Percentiles rank a stretch among this genome's conserved stretches.
phyloP scores from a whole-genome alignment of 2,329 filamentous ascomycete genomes.

The Aspergillus flavus region DNA sequence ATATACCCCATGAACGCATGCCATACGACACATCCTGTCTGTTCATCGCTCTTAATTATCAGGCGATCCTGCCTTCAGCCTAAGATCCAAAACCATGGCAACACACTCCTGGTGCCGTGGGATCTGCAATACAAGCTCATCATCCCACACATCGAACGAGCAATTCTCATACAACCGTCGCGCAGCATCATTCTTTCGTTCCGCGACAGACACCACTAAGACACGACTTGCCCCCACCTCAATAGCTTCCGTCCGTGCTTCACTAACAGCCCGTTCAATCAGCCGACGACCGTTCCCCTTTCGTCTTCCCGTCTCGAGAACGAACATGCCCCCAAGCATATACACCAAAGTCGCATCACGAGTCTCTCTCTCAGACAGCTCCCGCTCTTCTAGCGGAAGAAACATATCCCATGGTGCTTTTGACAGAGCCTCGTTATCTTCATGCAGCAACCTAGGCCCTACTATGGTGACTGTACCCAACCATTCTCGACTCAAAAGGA shows the following conservation, averaged over 20 bases:
- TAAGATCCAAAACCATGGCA: not conserved
- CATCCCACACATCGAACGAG: constrained; percentile 6
- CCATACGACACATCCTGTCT: not conserved
- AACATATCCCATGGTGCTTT: constrained; percentile 6
- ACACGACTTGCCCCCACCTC: not conserved
- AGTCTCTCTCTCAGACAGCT: too few relatives aligned
- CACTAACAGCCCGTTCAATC: not conserved
- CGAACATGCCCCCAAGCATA: constrained; percentile 9
- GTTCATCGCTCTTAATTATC: not conserved
- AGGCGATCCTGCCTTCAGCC: not conserved
- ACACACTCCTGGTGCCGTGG: not conserved
- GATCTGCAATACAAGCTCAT: not conserved
- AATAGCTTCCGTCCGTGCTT: not conserved
- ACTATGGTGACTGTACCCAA: constrained; percentile 1
- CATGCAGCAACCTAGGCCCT: not conserved
- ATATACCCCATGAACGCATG: not conserved
- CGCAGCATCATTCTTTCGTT: constrained; percentile 6
- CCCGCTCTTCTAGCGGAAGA: not conserved
- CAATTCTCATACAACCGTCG: constrained; percentile 2
- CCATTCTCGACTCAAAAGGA: constrained; percentile 6
- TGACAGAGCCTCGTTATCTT: not conserved
- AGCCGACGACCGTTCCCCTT: constrained; percentile 2
- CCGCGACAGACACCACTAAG: not conserved
- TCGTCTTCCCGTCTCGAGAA: not conserved
- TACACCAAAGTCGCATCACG: not conserved